Percentiles rank a stretch among this genome's conserved stretches.
Conservation (phyloP, 2,329 filamentous ascomycete genomes). For the Talaromyces sp. region DNA sequence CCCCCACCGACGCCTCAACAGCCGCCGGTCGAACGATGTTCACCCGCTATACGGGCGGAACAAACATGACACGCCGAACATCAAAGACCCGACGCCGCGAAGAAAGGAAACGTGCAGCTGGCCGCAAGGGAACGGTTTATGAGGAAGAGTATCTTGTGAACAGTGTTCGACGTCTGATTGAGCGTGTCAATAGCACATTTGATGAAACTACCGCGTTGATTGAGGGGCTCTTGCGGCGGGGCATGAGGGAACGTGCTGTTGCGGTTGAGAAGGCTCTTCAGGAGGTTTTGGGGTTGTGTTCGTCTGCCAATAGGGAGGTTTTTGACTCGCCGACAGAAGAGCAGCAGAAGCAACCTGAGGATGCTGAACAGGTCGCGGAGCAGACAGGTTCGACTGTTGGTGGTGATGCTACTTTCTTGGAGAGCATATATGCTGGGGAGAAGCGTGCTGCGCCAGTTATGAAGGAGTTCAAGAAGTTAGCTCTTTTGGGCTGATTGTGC, state of each 20-base stretch:
- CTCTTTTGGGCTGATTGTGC: slow-evolving; percentile 32
- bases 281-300: slow-evolving; percentile 71
- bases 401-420: slow-evolving; percentile 38
- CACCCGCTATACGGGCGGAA: slow-evolving; percentile 81
- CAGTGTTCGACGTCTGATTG: slow-evolving; percentile 76
- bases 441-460: slow-evolving; percentile 49
- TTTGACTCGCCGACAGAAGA: slow-evolving; percentile 48
- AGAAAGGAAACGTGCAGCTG: slow-evolving; percentile 89
- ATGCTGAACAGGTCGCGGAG: slow-evolving; percentile 15
- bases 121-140: slow-evolving; percentile 95
- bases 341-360: slow-evolving; percentile 21
- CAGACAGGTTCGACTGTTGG: slow-evolving; percentile 21
- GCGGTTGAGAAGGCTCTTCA: slow-evolving; percentile 70
- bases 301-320: slow-evolving; percentile 65
- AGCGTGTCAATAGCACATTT: slow-evolving; percentile 70
- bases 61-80: slow-evolving; percentile 62
- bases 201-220: slow-evolving; percentile 72
- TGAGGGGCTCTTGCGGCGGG: slow-evolving; percentile 70
- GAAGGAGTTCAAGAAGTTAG: slow-evolving; percentile 45
- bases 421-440: slow-evolving; percentile 39
- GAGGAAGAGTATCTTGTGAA: slow-evolving; percentile 97
- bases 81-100: slow-evolving; percentile 85
- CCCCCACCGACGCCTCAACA: slow-evolving; percentile 78
- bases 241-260: slow-evolving; percentile 82
- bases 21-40: slow-evolving; percentile 77